Conservation (phyloP, 306 rosid species). For the Rosa rugosa region DNA sequence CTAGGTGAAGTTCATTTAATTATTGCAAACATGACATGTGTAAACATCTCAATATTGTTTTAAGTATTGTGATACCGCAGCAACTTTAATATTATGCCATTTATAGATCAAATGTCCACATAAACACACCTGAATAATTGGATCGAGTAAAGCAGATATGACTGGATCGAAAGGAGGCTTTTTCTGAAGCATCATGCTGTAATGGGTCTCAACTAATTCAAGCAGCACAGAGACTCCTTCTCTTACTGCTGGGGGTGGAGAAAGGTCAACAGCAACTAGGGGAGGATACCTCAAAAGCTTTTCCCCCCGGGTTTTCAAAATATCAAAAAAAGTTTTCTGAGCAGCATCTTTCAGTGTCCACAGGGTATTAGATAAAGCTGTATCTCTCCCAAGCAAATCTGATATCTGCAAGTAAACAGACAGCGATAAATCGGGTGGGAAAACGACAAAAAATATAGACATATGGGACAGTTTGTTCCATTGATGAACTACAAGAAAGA, state of each 20-base stretch:
- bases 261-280: conserved; percentile 89
- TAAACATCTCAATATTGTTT: conserved; percentile 14
- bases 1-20: conserved; percentile 11
- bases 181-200: conserved; percentile 82
- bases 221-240: conserved; percentile 92
- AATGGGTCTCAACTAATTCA: conserved; percentile 79
- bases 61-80: background rate
- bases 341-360: conserved; percentile 89
- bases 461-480: conserved; percentile 3
- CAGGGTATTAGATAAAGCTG: conserved; percentile 81
- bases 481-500: conserved; percentile 3
- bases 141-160: conserved; percentile 85
- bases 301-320: conserved; percentile 83
- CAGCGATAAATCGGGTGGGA: conserved; percentile 10
- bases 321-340: conserved; percentile 90
- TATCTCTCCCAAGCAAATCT: conserved; percentile 89
- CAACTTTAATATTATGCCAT: background rate
- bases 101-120: background rate
- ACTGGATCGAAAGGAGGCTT: conserved; percentile 84
- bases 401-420: conserved; percentile 57
- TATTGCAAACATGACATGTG: conserved; percentile 7
- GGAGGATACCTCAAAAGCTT: conserved; percentile 94
- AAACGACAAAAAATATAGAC: background rate
- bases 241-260: conserved; percentile 95
- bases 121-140: conserved; percentile 76